A percentile compares a stretch with the other conserved stretches of the same genome.
Evolutionary conservation across 306 rosid species (phyloP).

Genomic region (Fragaria ananassa): DNA sequence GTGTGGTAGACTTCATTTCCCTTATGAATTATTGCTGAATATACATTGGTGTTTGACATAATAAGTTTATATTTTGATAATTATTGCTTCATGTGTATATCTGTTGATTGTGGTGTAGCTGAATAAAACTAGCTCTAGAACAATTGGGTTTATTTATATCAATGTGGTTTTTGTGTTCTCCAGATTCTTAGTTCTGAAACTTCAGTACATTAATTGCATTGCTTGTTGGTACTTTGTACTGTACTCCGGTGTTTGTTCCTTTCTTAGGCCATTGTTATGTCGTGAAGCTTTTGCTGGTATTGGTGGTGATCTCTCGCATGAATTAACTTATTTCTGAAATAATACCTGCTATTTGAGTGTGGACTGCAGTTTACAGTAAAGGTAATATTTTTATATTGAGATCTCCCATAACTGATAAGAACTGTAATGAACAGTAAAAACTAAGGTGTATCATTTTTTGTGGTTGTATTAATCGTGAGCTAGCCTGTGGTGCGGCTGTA

Average conservation of each 20-base stretch:
- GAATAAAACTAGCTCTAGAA: not conserved
- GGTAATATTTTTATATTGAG: not conserved
- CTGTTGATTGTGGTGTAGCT: conserved; percentile 15
- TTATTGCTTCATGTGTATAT: conserved; percentile 8
- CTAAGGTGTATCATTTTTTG: not conserved
- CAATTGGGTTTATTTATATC: conserved; percentile 7
- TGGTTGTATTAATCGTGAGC: too few relatives aligned
- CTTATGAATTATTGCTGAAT: not conserved
- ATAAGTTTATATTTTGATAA: not conserved
- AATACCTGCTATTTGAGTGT: not conserved
- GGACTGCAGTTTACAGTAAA: not conserved
- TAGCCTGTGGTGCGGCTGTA: too few relatives aligned
- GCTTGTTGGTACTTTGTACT: not conserved
- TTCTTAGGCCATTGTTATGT: not conserved
- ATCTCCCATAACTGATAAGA: not conserved
- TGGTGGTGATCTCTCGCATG: not conserved
- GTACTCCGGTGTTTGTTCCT: not conserved
- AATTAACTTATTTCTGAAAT: not conserved
- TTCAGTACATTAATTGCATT: not conserved
- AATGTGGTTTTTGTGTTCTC: not conserved
- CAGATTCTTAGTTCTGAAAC: not conserved
- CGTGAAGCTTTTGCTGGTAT: not conserved
- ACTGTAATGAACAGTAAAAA: not conserved
- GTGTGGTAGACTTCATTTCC: not conserved
- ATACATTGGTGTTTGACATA: conserved; percentile 2